A percentile compares a stretch with the other conserved stretches of the same genome.
These are phyloP conservation scores for Rhizopogon vesiculosus DNA, from an alignment of 768 basidiomycete genomes.

Conservation along the genomic window DNA sequence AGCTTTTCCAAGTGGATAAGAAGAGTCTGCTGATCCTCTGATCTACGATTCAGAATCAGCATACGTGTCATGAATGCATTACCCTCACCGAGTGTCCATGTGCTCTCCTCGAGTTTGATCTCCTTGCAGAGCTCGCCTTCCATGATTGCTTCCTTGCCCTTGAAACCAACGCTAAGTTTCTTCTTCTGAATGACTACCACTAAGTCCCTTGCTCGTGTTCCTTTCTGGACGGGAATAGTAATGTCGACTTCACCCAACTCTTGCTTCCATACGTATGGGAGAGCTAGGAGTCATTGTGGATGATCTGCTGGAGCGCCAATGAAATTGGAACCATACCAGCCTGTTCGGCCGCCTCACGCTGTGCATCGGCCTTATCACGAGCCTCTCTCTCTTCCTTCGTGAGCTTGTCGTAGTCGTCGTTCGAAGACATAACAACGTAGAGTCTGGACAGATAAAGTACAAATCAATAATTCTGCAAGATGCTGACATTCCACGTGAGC, in stretches of 20 bases:
- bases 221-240: constrained; percentile 77
- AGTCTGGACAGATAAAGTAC: no score
- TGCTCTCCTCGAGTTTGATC: constrained; percentile 94
- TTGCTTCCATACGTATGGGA: constrained; percentile 93
- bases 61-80: neutral
- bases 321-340: constrained; percentile 52
- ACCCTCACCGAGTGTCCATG: constrained; percentile 85
- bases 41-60: constrained; percentile 5
- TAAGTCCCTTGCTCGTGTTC: constrained; percentile 79
- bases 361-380: constrained; percentile 63
- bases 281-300: constrained; percentile 38
- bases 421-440: constrained; percentile 27
- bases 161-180: constrained; percentile 78
- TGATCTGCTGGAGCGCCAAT: constrained; percentile 17
- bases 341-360: constrained; percentile 75
- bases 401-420: constrained; percentile 70
- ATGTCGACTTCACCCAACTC: constrained; percentile 85
- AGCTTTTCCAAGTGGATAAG: constrained; percentile 82
- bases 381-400: constrained; percentile 70
- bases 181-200: constrained; percentile 73
- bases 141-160: constrained; percentile 81
- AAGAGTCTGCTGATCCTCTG: constrained; percentile 76
- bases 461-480: no score
- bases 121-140: constrained; percentile 91
- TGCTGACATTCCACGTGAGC: constrained; percentile 19